These are phyloP conservation scores for Eremochloa ophiuroides DNA, from an alignment of 176 grass and related monocot species.

Conservation along the genomic window DNA sequence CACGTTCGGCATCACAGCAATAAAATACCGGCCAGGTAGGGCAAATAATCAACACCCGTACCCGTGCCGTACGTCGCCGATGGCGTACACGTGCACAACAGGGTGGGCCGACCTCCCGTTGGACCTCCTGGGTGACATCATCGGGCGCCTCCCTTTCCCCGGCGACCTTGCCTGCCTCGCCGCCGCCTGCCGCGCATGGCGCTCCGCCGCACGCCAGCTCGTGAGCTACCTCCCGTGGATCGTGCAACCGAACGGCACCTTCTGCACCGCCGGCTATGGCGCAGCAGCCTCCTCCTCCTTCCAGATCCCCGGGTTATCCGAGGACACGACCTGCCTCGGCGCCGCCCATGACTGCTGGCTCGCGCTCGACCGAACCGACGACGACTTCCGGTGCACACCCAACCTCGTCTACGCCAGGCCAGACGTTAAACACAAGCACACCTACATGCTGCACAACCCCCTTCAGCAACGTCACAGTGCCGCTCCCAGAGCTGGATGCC, in stretches of 20 bases:
- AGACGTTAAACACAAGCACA: neutral
- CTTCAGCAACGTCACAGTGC: neutral
- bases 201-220: neutral
- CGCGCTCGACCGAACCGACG: neutral
- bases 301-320: neutral
- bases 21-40: no score
- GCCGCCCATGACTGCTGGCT: neutral
- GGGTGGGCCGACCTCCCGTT: neutral
- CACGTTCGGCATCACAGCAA: no score
- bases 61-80: no score
- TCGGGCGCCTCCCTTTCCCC: neutral
- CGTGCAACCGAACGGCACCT: neutral
- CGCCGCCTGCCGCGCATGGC: neutral
- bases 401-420: no score
- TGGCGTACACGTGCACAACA: no score
- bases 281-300: neutral
- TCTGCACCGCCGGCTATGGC: neutral
- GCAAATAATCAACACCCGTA: no score
- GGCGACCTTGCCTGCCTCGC: neutral
- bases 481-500: neutral
- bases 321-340: neutral
- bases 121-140: neutral
- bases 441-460: neutral
- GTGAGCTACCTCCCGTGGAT: neutral
- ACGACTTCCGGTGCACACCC: neutral